phyloP scores from a whole-genome alignment of 169 alveolate genomes.

The Babesia caballi region DNA sequence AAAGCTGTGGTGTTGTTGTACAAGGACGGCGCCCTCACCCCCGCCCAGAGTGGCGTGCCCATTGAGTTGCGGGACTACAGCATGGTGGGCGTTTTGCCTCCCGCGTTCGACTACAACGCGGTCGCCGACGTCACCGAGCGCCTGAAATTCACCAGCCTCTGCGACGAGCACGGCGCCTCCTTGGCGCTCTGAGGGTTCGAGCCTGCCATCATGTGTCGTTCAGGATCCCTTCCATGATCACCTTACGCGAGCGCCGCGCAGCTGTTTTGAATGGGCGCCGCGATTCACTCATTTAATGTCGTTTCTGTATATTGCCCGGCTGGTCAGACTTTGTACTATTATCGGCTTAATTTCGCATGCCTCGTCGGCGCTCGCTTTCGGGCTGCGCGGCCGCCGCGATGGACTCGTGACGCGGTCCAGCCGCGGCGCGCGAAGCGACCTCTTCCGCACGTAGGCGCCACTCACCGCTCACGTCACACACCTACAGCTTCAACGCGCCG shows the following conservation, averaged over 20 bases:
- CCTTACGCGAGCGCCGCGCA: background rate
- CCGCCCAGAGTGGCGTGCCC: background rate
- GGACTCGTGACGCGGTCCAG: background rate
- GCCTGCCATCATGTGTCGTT: background rate
- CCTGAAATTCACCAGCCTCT: background rate
- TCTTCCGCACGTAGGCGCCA: slow-evolving; percentile 3
- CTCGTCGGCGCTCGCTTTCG: background rate
- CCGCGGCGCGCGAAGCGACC: too few species aligned
- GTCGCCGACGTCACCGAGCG: background rate
- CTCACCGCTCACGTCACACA: background rate
- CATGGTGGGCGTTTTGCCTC: slow-evolving; percentile 10
- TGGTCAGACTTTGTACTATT: background rate
- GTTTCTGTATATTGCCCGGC: background rate
- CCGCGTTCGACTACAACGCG: slow-evolving; percentile 10
- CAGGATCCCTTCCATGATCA: background rate
- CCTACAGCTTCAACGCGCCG: slow-evolving; percentile 45
- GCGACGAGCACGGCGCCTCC: slow-evolving; percentile 20
- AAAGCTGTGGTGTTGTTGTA: slow-evolving; percentile 45
- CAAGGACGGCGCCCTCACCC: slow-evolving; percentile 32
- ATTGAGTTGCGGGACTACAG: slow-evolving; percentile 9
- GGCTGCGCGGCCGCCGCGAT: background rate
- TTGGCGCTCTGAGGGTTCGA: background rate
- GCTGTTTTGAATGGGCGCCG: background rate
- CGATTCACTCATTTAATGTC: slow-evolving; percentile 2
- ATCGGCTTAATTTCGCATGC: background rate